Percentiles rank a stretch among this genome's conserved stretches.
Evolutionary conservation across 228 moss, liverwort and hornwort genomes (phyloP).

Genomic region (Sphagnum magellanicum): DNA sequence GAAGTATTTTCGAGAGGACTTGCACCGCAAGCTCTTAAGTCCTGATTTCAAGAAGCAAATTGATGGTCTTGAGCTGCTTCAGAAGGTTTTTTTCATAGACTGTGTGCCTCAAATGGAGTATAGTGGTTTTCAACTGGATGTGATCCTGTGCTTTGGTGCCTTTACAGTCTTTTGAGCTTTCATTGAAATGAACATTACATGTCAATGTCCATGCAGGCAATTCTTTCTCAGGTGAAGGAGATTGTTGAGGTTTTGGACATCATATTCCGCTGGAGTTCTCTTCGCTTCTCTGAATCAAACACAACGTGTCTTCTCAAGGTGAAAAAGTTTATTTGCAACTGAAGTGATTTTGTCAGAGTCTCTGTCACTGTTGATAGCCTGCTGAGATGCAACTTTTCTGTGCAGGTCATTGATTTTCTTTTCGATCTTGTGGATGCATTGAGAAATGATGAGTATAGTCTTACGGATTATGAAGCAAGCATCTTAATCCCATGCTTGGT

Average conservation of each 20-base stretch:
- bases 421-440: constrained; percentile 75
- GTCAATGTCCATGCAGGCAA: constrained; percentile 22
- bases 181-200: constrained; percentile 1
- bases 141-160: background rate
- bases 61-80: constrained; percentile 81
- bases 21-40: constrained; percentile 72
- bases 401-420: constrained; percentile 80
- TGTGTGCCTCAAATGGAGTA: background rate
- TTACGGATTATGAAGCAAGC: constrained; percentile 83
- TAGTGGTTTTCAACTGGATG: background rate
- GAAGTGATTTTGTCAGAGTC: background rate
- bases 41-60: constrained; percentile 90
- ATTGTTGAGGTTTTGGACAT: constrained; percentile 76
- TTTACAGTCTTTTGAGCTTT: background rate
- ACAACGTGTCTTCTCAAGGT: constrained; percentile 89
- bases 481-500: constrained; percentile 91
- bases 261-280: constrained; percentile 69
- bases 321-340: background rate
- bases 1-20: constrained; percentile 78
- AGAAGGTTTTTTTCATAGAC: constrained; percentile 34
- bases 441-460: constrained; percentile 74
- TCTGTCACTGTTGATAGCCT: background rate
- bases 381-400: background rate
- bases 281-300: constrained; percentile 88
- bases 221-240: constrained; percentile 60